Evolutionary conservation across 371 early-diverging fungal genomes (phyloP), one percentile per base, ranked within the genome.

Genomic region (Nematocida ironsii): DNA sequence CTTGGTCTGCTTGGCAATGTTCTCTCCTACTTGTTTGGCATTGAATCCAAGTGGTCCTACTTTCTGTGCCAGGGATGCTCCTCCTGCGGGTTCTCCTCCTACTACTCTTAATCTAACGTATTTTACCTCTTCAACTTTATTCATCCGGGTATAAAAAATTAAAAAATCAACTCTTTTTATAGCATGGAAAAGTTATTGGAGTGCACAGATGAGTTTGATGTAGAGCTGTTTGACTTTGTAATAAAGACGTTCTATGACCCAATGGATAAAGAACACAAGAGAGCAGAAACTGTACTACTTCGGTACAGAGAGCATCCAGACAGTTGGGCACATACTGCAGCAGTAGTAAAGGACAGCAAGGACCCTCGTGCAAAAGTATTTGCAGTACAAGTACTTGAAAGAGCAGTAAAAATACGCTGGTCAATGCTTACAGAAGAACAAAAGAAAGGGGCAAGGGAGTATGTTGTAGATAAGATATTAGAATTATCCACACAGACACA

Each of bases 1-100:
- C 88, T 91, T 90, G 86, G 98, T 97, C 85, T 94, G 95, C 92
- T 97, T 96, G 90, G 95, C 95, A 83, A 98, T 95, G 89, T 97
- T 98, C 90, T 97, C 99, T 89, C 97, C 97, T 84, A 97, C 94
- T 91, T 95, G 95, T 91, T 98, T 98, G 89, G 97, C 96, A 70
- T 95, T 92, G 74, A 98, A 90, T 93, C 98, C 98, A 85, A 96
- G 92, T 85, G 97, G 97, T 92, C 97, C 99, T 86, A 96, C 93
- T 91, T 95, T 96, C 89, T 96, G 97, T 72, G 97, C 97, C 73
- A 98, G 92, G 83, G 94, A 92, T 85, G 95, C 93, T 89, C 96
- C 95, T 89, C 95, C 94, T 86, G 94, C 93, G n/a, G 80, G 80
- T 90, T 97, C 97, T 90, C 96, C 97, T 90, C 99, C 99, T 84